A percentile compares a stretch with the other conserved stretches of the same genome.
Evolutionary conservation across 2,329 filamentous ascomycete species (phyloP).

Genomic region (Akanthomyces muscarius): DNA sequence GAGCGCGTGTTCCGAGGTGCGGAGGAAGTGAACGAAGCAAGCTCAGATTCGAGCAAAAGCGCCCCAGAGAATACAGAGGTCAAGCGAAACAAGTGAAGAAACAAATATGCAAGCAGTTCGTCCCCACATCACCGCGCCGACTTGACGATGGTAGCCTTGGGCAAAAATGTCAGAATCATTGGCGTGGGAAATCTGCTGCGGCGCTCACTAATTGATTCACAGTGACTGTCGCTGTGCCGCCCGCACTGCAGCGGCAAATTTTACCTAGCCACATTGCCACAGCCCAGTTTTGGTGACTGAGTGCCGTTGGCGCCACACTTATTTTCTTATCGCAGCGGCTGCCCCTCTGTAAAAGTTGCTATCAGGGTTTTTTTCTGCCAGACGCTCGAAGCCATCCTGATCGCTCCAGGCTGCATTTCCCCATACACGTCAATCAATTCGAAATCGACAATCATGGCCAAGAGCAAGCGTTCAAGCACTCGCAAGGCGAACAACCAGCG

Average conservation of each 20-base stretch:
- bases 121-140: background rate
- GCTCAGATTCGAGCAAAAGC: background rate
- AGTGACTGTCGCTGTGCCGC: background rate
- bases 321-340: constrained; percentile 10
- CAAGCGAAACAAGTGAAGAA: background rate
- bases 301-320: background rate
- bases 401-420: background rate
- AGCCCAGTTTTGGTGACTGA: background rate
- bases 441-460: constrained; percentile 64
- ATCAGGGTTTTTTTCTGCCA: constrained; percentile 11
- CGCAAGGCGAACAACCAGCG: constrained; percentile 79
- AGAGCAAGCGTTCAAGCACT: constrained; percentile 73
- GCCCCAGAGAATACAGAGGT: background rate
- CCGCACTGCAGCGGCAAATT: background rate
- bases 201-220: constrained; percentile 9
- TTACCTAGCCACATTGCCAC: constrained; percentile 1
- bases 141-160: constrained; percentile 10
- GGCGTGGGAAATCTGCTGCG: background rate
- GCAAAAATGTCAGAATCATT: background rate
- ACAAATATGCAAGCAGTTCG: background rate
- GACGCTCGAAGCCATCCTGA: background rate
- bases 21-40: constrained; percentile 1
- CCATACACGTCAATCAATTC: background rate
- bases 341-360: constrained; percentile 18
- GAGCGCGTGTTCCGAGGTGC: background rate